Base-by-base conservation (phyloP, 1,139 yeast genomes). In the Magnusiomyces fungicola region DNA sequence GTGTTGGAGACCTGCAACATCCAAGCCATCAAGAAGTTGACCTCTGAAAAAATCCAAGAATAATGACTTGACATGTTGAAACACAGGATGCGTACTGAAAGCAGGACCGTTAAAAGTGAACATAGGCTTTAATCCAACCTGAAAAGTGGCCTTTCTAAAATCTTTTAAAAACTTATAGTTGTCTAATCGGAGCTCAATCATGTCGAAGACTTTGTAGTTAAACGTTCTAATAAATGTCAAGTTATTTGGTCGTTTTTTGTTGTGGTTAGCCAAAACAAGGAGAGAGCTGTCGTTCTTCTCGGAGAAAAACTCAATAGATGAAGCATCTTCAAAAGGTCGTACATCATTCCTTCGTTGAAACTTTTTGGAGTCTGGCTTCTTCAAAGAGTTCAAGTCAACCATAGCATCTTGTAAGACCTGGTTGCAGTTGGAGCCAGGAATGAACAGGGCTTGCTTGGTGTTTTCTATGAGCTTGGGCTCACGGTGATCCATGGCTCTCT, bases 11-110 rank as follows among this genome's bases (percentile, higher is more conserved):
- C 97, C 97, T 3, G 96, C 95, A 50, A 90, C 95, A 67, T 94
- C 98, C 62, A 88, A 90, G 61, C 87, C 74, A 53, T 81, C 83
- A 25, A 94, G 81, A 53, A 78, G 81, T 59, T 85, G 67, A 33
- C 97, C 97, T 56, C 95, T 76, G 76, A 83, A 92, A 66, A 94
- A 85, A 68, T 92, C 99, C 60, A 94, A 63, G 61, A 92, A 90
- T 58, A 90, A 72, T 1, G 96, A 87, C 70, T 92, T 92, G 56
- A 89, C 65, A 55, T 90, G 97, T 67, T 76, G 80, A 70, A 77
- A 90, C 23, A 83, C 82, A 23, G 97, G 97, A 62, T 90, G 92
- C 10, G 80, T 73, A 58, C 94, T 97, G 62, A 92, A 92, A 21
- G 85, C 84, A 37, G 95, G 83, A 33, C 98, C 97, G 64, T 88